Percentiles rank a stretch among this genome's conserved stretches.
phyloP scores from a whole-genome alignment of 768 basidiomycete species.

The Rhodotorula kratochvilovae region DNA sequence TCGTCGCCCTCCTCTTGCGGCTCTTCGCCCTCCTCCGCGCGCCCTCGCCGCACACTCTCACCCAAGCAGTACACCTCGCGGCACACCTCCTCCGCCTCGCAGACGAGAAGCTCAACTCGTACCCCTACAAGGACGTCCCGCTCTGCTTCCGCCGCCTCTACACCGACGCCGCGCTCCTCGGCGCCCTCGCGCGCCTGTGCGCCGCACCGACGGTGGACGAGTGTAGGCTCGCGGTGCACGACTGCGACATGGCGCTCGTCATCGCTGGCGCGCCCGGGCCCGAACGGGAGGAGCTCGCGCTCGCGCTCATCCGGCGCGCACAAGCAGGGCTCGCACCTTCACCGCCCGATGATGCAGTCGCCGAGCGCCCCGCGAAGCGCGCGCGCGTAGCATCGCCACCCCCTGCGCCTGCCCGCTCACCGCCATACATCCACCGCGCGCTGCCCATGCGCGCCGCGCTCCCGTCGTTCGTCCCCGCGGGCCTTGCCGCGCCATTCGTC shows the following conservation, averaged over 20 bases:
- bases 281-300: slow-evolving; percentile 60
- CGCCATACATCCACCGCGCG: slow-evolving; percentile 35
- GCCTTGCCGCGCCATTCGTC: slow-evolving; percentile 63
- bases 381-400: slow-evolving; percentile 16
- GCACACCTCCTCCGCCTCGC: slow-evolving; percentile 53
- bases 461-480: slow-evolving; percentile 52
- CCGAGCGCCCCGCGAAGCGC: background rate
- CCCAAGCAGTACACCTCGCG: background rate
- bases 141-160: slow-evolving; percentile 52
- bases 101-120: slow-evolving; percentile 55
- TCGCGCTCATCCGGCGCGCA: slow-evolving; percentile 59
- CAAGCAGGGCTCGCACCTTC: slow-evolving; percentile 50
- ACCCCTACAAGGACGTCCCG: slow-evolving; percentile 46
- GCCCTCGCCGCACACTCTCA: background rate
- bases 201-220: background rate
- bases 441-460: slow-evolving; percentile 49
- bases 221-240: slow-evolving; percentile 49
- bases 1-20: background rate
- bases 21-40: background rate
- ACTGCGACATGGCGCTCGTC: slow-evolving; percentile 75
- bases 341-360: background rate
- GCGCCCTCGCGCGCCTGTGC: slow-evolving; percentile 35
- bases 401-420: background rate
- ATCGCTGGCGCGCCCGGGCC: slow-evolving; percentile 71
- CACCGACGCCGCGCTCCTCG: slow-evolving; percentile 67